These are phyloP conservation scores for Penicillium maclennaniae DNA, from an alignment of 495 filamentous ascomycete genomes.

Conservation along the genomic window DNA sequence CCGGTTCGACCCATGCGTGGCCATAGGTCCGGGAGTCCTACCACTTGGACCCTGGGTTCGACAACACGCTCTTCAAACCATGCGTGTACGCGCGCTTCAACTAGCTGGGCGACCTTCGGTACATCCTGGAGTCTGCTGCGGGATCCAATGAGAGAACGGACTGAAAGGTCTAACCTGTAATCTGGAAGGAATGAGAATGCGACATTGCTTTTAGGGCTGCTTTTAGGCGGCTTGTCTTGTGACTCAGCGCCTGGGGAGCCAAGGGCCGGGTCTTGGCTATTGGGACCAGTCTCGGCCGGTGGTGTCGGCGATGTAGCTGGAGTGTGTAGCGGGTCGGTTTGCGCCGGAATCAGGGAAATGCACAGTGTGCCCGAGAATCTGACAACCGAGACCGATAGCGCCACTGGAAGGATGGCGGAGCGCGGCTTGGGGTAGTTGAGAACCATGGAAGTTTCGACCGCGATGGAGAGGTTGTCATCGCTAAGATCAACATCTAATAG, in stretches of 20 bases:
- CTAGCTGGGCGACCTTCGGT: conserved; percentile 92
- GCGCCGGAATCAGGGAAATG: conserved; percentile 78
- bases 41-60: conserved; percentile 92
- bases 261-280: conserved; percentile 4
- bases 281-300: conserved; percentile 14
- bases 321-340: conserved; percentile 38
- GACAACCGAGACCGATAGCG: conserved; percentile 83
- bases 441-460: conserved; percentile 86
- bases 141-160: conserved; percentile 87
- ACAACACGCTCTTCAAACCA: conserved; percentile 98
- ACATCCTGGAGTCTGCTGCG: conserved; percentile 90
- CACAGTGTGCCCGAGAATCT: conserved; percentile 92
- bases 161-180: conserved; percentile 88
- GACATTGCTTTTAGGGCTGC: conserved; percentile 68
- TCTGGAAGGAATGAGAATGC: conserved; percentile 94
- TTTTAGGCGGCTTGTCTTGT: conserved; percentile 25
- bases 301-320: conserved; percentile 33
- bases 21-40: conserved; percentile 90
- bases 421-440: conserved; percentile 89
- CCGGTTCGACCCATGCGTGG: conserved; percentile 63
- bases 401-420: conserved; percentile 89
- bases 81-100: conserved; percentile 83
- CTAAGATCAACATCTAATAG: conserved; percentile 95
- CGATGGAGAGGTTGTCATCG: conserved; percentile 86
- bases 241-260: conserved; percentile 18